Evolutionary conservation across 1,139 yeast species (phyloP).

Genomic region (Kodamaea alishanica): DNA sequence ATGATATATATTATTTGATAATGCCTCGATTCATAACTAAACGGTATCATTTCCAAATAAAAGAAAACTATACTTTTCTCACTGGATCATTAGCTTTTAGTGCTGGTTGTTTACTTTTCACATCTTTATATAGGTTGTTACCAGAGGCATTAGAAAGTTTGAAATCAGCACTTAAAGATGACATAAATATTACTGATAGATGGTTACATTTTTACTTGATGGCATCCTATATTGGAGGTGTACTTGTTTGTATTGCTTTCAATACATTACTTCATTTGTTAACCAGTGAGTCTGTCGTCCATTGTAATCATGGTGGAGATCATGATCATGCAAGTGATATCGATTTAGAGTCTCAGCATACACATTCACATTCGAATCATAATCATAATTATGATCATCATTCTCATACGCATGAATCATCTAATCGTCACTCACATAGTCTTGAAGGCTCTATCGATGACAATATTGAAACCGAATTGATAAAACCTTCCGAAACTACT

Average conservation of each 20-base stretch:
- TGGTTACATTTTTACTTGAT: constrained; percentile 38
- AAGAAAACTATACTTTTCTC: constrained; percentile 58
- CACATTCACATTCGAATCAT: not conserved
- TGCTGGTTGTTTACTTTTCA: constrained; percentile 74
- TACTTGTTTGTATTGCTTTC: constrained; percentile 52
- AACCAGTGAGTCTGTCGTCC: constrained; percentile 81
- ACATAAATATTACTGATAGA: constrained; percentile 4
- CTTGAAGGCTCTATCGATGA: constrained; percentile 6
- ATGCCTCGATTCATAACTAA: constrained; percentile 42
- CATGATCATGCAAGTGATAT: constrained; percentile 11
- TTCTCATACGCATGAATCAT: constrained; percentile 5
- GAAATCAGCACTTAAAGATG: constrained; percentile 21
- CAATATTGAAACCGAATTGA: constrained; percentile 12
- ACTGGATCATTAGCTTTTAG: constrained; percentile 67
- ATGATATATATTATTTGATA: constrained; percentile 18
- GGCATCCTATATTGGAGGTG: constrained; percentile 55
- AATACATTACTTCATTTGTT: constrained; percentile 65
- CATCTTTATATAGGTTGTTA: constrained; percentile 68
- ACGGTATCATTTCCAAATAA: constrained; percentile 49
- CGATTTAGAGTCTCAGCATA: constrained; percentile 10
- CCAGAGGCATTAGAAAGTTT: constrained; percentile 57
- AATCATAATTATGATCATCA: constrained; percentile 10
- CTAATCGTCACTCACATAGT: not conserved
- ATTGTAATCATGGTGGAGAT: constrained; percentile 64
- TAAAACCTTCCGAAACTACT: constrained; percentile 7